A percentile compares a stretch with the other conserved stretches of the same genome.
Conservation (phyloP, 768 basidiomycete genomes). For the Panaeolus papilionaceus region DNA sequence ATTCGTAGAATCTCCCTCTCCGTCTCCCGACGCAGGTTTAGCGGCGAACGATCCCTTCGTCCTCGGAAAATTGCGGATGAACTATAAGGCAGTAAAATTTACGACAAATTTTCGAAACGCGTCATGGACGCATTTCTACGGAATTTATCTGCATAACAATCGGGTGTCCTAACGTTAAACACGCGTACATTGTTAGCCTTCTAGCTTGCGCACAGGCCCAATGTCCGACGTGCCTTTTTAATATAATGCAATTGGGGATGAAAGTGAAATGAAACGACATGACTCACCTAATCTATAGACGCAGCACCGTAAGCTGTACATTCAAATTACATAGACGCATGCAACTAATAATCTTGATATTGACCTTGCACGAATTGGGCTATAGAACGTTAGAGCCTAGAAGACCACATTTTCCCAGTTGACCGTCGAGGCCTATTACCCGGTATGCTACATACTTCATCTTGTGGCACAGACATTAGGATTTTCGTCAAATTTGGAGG, state of each 20-base stretch:
- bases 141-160: background rate
- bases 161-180: background rate
- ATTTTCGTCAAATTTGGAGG: background rate
- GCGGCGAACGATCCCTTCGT: background rate
- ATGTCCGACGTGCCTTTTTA: slow-evolving; percentile 10
- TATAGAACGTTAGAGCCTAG: background rate
- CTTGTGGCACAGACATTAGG: background rate
- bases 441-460: background rate
- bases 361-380: background rate
- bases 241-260: slow-evolving; percentile 9
- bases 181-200: background rate
- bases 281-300: background rate
- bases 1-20: background rate
- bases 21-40: slow-evolving; percentile 1
- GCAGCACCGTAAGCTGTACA: slow-evolving; percentile 1
- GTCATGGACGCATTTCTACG: background rate
- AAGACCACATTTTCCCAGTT: slow-evolving; percentile 8
- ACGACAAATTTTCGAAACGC: background rate
- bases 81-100: background rate
- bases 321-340: background rate
- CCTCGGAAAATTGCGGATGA: background rate
- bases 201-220: background rate
- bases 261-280: slow-evolving; percentile 2
- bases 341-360: background rate
- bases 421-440: background rate